A percentile compares a stretch with the other conserved stretches of the same genome.
These are phyloP conservation scores for Skeletonema marinoi DNA, from an alignment of 108 stramenopile species.

Conservation along the genomic window DNA sequence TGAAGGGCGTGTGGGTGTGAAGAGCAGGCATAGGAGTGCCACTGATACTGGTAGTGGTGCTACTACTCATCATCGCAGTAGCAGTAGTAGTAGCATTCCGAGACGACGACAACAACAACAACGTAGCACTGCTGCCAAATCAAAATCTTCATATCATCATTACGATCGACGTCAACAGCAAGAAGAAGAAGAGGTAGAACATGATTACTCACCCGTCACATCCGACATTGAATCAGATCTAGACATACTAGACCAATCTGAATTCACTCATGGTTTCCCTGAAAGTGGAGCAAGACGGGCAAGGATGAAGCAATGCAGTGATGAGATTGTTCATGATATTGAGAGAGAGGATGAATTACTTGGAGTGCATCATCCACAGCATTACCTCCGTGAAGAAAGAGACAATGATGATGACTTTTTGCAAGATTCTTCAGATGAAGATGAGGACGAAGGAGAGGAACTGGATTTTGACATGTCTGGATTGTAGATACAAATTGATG, in stretches of 20 bases:
- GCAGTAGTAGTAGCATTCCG: too few species aligned
- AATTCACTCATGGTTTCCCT: conserved; percentile 14
- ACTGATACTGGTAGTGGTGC: background rate
- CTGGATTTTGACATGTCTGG: conserved; percentile 46
- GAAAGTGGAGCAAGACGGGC: background rate
- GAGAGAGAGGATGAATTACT: conserved; percentile 3
- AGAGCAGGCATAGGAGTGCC: background rate
- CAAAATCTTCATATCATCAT: background rate
- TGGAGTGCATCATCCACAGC: background rate
- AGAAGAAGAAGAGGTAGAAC: conserved; percentile 11
- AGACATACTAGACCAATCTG: conserved; percentile 41
- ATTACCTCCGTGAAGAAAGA: conserved; percentile 1
- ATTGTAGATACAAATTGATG: conserved; percentile 1
- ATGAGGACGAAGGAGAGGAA: background rate
- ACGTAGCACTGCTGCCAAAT: too few species aligned
- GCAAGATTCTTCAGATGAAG: conserved; percentile 33
- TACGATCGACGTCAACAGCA: background rate
- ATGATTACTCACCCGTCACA: conserved; percentile 27
- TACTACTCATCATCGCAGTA: too few species aligned
- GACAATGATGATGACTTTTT: conserved; percentile 10
- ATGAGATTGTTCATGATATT: background rate
- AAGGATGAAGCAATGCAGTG: background rate
- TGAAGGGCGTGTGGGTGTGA: background rate
- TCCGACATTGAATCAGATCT: conserved; percentile 53
- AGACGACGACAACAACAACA: too few species aligned